Percentiles rank a stretch among this genome's conserved stretches.
These are phyloP conservation scores for Mycena alexandri DNA, from an alignment of 768 basidiomycete species.

Conservation along the genomic window DNA sequence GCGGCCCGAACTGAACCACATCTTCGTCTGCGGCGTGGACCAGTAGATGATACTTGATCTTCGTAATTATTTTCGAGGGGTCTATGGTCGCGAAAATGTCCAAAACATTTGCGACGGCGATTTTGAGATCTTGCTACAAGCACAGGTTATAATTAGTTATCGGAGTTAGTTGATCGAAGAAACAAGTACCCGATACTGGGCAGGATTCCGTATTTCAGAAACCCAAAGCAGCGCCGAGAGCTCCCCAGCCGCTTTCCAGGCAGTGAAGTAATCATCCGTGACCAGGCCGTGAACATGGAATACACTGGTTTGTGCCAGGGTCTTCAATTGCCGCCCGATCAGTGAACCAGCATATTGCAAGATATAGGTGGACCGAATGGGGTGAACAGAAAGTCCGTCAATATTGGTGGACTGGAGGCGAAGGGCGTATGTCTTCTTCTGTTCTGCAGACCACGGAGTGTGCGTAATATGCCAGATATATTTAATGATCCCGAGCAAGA, in stretches of 20 bases:
- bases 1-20: neutral
- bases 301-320: constrained; percentile 48
- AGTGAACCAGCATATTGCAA: constrained; percentile 58
- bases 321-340: constrained; percentile 33
- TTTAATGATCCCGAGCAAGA: constrained; percentile 47
- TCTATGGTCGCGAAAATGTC: constrained; percentile 32
- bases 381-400: constrained; percentile 45
- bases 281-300: constrained; percentile 56
- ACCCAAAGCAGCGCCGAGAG: constrained; percentile 58
- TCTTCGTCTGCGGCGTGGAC: neutral
- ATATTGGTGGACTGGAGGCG: constrained; percentile 43
- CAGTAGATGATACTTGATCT: constrained; percentile 37
- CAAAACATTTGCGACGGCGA: constrained; percentile 37
- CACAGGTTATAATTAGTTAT: no score
- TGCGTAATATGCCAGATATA: constrained; percentile 52
- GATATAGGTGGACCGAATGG: constrained; percentile 56
- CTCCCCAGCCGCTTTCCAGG: constrained; percentile 49
- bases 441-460: constrained; percentile 11
- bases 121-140: neutral
- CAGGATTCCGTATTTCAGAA: constrained; percentile 50
- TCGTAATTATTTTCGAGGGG: constrained; percentile 34
- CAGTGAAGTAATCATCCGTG: constrained; percentile 36
- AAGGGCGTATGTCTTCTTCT: constrained; percentile 3
- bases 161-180: no score
- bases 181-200: constrained; percentile 48